Base-by-base conservation (phyloP, 2,329 filamentous ascomycete genomes). In the Pseudocercospora eumusae region DNA sequence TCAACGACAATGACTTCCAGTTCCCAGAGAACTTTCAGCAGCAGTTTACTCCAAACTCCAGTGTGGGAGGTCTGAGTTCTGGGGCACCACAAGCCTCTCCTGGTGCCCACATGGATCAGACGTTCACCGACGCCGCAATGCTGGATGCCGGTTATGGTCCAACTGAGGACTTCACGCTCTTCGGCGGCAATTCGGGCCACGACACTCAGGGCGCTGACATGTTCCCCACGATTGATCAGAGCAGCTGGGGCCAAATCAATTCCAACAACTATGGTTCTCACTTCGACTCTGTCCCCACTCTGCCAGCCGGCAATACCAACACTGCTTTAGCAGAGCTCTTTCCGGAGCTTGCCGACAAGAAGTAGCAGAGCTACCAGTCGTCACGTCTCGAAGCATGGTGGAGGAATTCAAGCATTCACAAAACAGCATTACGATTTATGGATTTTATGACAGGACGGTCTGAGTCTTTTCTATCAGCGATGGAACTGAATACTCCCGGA, bases 31-130 rank as follows among this genome's bases (percentile, higher is more conserved):
- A 77, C 61, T 79, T 78, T 20, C 52, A 40, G 47, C 75, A 66
- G 65, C 61, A 67, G n/a, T 63, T 63, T n/a, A 70, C 69, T 6
- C 70, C 72, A 25, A 62, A 70, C 49, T 68, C 69, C 18, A 65
- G 61, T 31, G 64, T 66, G 20, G 67, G 62, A 27, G 66, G 66
- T 23, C 60, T 62, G 20, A 65, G 65, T 60, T 59, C 59, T 23
- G 65, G 66, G 47, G 61, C 62, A 11, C 77, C 81, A 25, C 87
- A 90, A 64, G 83, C 91, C 64, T 92, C 89, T 3, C 88, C 88
- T 8, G 81, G 82, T 58, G 89, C 87, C 4, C 88, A 91, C 89
- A 83, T 75, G 89, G 88, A 9, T 86, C 89, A 53, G 82, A 82
- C 71, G 0, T 72, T 73, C 61, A 70, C 68, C 11, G 67, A 86